Percentiles rank a stretch among this genome's conserved stretches.
Evolutionary conservation across 805 yeast species (phyloP).

Genomic region (Ogataea haglerorum): DNA sequence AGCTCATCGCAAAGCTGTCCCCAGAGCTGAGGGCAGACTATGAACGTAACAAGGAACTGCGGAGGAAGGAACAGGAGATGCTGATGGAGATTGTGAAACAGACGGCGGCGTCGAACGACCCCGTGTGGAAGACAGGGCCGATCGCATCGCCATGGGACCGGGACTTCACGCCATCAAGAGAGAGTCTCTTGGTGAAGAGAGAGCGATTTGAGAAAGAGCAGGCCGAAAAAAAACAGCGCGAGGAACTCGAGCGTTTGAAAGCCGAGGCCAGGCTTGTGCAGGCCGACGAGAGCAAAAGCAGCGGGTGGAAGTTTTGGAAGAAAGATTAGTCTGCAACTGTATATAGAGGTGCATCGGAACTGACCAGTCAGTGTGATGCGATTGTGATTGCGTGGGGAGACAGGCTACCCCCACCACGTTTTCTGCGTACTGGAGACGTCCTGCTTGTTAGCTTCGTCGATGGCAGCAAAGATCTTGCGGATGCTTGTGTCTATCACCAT

Average conservation of each 20-base stretch:
- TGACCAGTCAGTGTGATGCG: not conserved
- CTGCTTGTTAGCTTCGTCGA: constrained; percentile 66
- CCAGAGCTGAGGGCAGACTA: constrained; percentile 82
- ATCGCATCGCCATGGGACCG: constrained; percentile 67
- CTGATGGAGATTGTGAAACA: constrained; percentile 62
- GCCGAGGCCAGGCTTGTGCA: constrained; percentile 33
- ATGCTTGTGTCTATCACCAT: constrained; percentile 95
- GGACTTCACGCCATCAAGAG: constrained; percentile 33
- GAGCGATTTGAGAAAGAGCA: constrained; percentile 46
- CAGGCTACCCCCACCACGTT: constrained; percentile 8
- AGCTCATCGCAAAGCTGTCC: constrained; percentile 66
- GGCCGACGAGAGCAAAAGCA: not conserved
- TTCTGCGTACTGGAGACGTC: constrained; percentile 30
- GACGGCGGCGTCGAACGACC: constrained; percentile 67
- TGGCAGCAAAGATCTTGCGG: constrained; percentile 72
- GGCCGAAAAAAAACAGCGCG: constrained; percentile 38
- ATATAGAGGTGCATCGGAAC: not conserved
- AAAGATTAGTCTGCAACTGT: not conserved
- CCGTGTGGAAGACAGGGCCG: constrained; percentile 79
- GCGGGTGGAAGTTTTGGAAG: constrained; percentile 7
- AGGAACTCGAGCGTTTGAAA: constrained; percentile 41
- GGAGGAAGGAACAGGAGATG: constrained; percentile 67
- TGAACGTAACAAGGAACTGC: constrained; percentile 56
- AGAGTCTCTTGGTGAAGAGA: constrained; percentile 36
- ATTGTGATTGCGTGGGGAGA: constrained; percentile 1